Percentiles rank a stretch among this genome's conserved stretches.
phyloP scores from a whole-genome alignment of 768 basidiomycete genomes.

The Solioccasus polychromus region DNA sequence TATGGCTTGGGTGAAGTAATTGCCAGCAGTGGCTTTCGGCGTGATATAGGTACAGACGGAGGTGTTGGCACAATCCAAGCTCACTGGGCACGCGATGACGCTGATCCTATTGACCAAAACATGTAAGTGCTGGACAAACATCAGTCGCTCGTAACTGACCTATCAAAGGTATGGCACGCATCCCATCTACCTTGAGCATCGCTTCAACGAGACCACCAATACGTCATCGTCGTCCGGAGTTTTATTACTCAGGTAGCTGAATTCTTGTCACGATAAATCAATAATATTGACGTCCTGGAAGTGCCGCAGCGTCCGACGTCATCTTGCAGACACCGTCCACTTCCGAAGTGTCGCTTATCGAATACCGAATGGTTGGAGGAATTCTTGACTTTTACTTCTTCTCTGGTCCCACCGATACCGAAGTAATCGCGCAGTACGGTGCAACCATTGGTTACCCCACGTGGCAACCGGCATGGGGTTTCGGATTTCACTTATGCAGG shows the following conservation, averaged over 20 bases:
- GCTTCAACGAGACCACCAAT: slow-evolving; percentile 47
- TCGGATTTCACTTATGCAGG: slow-evolving; percentile 74
- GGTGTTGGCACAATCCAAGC: slow-evolving; percentile 56
- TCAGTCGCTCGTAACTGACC: neutral
- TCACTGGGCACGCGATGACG: slow-evolving; percentile 59
- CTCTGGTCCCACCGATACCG: slow-evolving; percentile 46
- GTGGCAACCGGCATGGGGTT: slow-evolving; percentile 70
- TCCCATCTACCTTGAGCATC: slow-evolving; percentile 69
- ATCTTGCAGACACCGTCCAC: slow-evolving; percentile 56
- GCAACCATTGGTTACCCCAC: slow-evolving; percentile 60
- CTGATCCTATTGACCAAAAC: slow-evolving; percentile 64
- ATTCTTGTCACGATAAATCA: neutral
- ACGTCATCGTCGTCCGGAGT: slow-evolving; percentile 68
- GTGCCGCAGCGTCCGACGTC: slow-evolving; percentile 62
- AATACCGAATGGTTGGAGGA: slow-evolving; percentile 74
- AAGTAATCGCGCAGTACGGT: slow-evolving; percentile 68
- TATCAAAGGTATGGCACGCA: slow-evolving; percentile 58
- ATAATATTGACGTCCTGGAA: slow-evolving; percentile 3
- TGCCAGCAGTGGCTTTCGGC: slow-evolving; percentile 63
- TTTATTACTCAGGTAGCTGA: slow-evolving; percentile 57
- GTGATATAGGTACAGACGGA: slow-evolving; percentile 50
- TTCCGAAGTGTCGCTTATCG: slow-evolving; percentile 53
- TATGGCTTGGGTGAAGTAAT: slow-evolving; percentile 77
- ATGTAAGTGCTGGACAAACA: slow-evolving; percentile 39
- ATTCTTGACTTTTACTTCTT: slow-evolving; percentile 77